Base-by-base conservation (phyloP, 2,329 filamentous ascomycete genomes). In the Lachnellula arida region DNA sequence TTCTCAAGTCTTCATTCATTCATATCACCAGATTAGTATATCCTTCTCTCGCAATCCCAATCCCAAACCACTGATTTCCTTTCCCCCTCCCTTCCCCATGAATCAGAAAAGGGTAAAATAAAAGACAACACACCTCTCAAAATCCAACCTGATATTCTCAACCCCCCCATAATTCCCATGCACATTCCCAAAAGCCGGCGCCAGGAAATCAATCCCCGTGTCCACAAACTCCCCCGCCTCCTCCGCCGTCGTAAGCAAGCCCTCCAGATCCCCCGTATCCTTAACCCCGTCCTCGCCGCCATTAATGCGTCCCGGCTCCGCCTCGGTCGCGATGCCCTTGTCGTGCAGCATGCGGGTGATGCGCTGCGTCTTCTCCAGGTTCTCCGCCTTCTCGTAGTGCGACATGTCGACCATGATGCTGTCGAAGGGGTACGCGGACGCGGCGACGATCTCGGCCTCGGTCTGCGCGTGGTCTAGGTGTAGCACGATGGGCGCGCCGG, bases 321-420 rank as follows among this genome's bases (percentile, higher is more conserved):
- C 86, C 68, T 90, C 86, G 1, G 85, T 86, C 4, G 84, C 79
- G 59, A 89, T 88, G 3, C 84, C 84, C 43, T 80, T 76, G 61
- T 74, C 81, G 67, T 87, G 80, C 67, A 86, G 87, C 67, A 85
- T 83, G 22, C 71, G 72, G 6, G 84, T 82, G 50, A 89, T 72
- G 61, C 87, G 82, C 50, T 75, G 75, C 19, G 86, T 89, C 66
- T 81, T 77, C 2, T 77, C 74, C 39, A 91, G 74, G 66, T 90
- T 90, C 72, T 89, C 85, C 53, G 79, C 84, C 63, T 84, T 84
- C 62, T 87, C 85, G 66, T 87, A 83, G 67, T 89, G 86, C 56
- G 78, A 82, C 86, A 90, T 90, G 71, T 90, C 87, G 0, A 89
- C 82, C 86, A 90, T 89, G 68, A 90, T 88, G 52, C 76, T 80